Conservation (phyloP, 2,329 filamentous ascomycete species). For the Cladosporium sp. region DNA sequence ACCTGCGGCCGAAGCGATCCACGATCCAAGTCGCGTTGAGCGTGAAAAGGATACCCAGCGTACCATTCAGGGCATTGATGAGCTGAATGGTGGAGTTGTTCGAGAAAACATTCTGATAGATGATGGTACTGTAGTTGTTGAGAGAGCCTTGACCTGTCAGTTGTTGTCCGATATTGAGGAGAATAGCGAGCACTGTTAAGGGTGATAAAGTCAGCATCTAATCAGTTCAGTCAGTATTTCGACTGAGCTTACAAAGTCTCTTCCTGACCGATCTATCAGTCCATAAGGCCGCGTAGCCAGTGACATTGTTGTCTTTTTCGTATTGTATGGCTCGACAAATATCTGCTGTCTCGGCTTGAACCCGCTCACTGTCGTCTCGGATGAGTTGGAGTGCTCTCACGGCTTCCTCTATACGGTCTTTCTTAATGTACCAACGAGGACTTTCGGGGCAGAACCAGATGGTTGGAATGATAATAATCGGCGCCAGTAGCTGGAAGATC, state of each 20-base stretch:
- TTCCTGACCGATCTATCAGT: neutral
- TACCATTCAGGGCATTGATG: slow-evolving; percentile 7
- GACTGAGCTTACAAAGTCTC: neutral
- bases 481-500: slow-evolving; percentile 8
- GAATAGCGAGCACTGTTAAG: neutral
- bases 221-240: neutral
- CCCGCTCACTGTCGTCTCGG: neutral
- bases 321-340: slow-evolving; percentile 4
- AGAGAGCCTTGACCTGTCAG: slow-evolving; percentile 4
- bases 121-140: slow-evolving; percentile 10
- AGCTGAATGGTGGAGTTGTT: slow-evolving; percentile 10
- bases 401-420: slow-evolving; percentile 6
- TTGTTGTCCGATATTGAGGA: slow-evolving; percentile 5
- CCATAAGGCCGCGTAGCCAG: neutral
- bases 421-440: slow-evolving; percentile 8
- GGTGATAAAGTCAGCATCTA: neutral
- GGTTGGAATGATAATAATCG: slow-evolving; percentile 4
- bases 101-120: slow-evolving; percentile 12
- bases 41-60: neutral
- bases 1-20: slow-evolving; percentile 69
- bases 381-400: neutral
- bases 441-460: slow-evolving; percentile 1
- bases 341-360: neutral
- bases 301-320: slow-evolving; percentile 1
- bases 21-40: slow-evolving; percentile 67